Conservation (phyloP, 192 early-diverging fungal genomes). For the Rhizoclosmatium globosum region DNA sequence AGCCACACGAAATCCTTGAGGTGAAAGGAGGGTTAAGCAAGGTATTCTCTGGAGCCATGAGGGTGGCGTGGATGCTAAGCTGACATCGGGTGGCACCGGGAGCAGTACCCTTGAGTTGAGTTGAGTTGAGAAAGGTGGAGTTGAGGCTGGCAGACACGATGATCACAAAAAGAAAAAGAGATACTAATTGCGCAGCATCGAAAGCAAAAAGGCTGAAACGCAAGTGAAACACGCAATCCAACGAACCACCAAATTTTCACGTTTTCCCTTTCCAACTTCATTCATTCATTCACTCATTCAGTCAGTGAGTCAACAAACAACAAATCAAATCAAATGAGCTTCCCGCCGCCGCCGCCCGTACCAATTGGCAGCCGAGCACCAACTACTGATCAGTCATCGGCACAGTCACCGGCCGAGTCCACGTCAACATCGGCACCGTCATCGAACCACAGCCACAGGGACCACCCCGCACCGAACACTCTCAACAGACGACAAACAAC, state of each 20-base stretch:
- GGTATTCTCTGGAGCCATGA: too few species aligned
- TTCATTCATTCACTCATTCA: not conserved
- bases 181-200: not conserved
- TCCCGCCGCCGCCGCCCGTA: not conserved
- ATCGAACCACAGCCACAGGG: not conserved
- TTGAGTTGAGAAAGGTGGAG: too few species aligned
- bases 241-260: not conserved
- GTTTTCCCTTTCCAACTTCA: not conserved
- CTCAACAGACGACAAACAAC: not conserved
- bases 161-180: too few species aligned
- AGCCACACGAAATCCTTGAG: too few species aligned
- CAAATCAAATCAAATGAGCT: not conserved
- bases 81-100: too few species aligned
- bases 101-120: too few species aligned
- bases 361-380: not conserved
- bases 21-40: too few species aligned
- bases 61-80: too few species aligned
- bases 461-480: not conserved
- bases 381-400: not conserved
- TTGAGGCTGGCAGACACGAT: too few species aligned
- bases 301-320: not conserved
- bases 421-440: not conserved
- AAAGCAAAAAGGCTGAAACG: not conserved
- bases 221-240: not conserved
- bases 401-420: not conserved